Evolutionary conservation across 306 rosid genomes (phyloP), one percentile per base, ranked within the genome.

Genomic region (Sesbania bispinosa): DNA sequence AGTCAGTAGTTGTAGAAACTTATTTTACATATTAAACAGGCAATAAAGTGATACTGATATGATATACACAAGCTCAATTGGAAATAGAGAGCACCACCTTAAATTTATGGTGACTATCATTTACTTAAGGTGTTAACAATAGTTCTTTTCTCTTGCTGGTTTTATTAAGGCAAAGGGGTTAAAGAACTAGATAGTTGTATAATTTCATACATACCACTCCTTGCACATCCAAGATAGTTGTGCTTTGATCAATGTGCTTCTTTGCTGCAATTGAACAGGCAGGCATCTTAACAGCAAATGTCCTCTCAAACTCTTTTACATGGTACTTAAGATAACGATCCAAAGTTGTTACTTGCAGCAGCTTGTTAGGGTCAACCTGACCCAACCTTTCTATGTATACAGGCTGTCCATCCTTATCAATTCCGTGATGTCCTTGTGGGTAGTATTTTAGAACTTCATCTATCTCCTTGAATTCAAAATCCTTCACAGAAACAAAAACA

Each of bases 391-490:
- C 99, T 15, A 94, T 89, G 86, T 94, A 94, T 50, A 94, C 82
- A 0, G 97, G 99, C 8, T 89, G 69, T 10, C 99, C 97, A 0
- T 91, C 97, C 67, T 90, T 94, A 60, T 94, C 99, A 68, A 89
- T 81, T 67, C 99, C 97, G 4, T 94, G 99, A 73, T 92, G 86
- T 41, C 99, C 99, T 87, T 94, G 99, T 10, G 97, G 97, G 74
- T 94, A 94, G 88, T 89, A 86, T 13, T 91, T 94, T 64, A 87
- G 52, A 27, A 94, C 97, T 63, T 94, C 96, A 23, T 89, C 96
- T 14, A 79, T 23, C 81, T 94, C 99, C 71, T 85, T 58, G 82
- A 89, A 91, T 18, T 94, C 96, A 33, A 94, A 94, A 14, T 94
- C 96, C 96, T 94, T 75, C 9, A 72, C 39, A 59, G 77, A 73